Evolutionary conservation across 179 eudicot species (phyloP).

Genomic region (Drosera spatulata): DNA sequence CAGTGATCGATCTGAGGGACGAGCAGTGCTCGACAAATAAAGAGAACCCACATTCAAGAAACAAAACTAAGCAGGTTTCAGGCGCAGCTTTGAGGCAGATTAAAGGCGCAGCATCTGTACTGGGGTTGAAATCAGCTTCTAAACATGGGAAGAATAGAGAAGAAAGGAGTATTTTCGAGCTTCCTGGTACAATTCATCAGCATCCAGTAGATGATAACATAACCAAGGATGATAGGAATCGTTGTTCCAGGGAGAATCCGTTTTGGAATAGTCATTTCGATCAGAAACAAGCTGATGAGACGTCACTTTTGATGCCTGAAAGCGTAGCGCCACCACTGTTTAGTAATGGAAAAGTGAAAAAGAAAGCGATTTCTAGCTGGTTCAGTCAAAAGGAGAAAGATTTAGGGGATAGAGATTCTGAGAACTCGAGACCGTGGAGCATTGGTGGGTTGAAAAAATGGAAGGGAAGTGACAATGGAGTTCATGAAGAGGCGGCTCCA

Average conservation of each 20-base stretch:
- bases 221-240: constrained; percentile 13
- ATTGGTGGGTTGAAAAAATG: constrained; percentile 62
- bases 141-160: constrained; percentile 26
- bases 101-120: constrained; percentile 46
- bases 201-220: constrained; percentile 2
- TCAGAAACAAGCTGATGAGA: constrained; percentile 19
- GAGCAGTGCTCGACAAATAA: constrained; percentile 24
- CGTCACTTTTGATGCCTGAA: constrained; percentile 21
- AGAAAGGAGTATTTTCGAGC: constrained; percentile 30
- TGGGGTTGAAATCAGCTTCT: constrained; percentile 34
- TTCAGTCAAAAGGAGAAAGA: constrained; percentile 18
- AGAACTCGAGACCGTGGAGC: constrained; percentile 38
- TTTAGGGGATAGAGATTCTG: constrained; percentile 19
- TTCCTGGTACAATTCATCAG: constrained; percentile 7
- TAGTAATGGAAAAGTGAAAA: constrained; percentile 17
- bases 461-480: constrained; percentile 43
- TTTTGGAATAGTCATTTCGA: constrained; percentile 29
- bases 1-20: constrained; percentile 68
- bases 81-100: constrained; percentile 30
- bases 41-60: constrained; percentile 27
- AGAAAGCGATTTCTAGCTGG: constrained; percentile 20
- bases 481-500: constrained; percentile 39
- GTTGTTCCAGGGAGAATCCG: constrained; percentile 32
- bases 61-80: constrained; percentile 28
- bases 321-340: constrained; percentile 11